Conservation (phyloP, 2,329 filamentous ascomycete species). For the Neonectria sp. region DNA sequence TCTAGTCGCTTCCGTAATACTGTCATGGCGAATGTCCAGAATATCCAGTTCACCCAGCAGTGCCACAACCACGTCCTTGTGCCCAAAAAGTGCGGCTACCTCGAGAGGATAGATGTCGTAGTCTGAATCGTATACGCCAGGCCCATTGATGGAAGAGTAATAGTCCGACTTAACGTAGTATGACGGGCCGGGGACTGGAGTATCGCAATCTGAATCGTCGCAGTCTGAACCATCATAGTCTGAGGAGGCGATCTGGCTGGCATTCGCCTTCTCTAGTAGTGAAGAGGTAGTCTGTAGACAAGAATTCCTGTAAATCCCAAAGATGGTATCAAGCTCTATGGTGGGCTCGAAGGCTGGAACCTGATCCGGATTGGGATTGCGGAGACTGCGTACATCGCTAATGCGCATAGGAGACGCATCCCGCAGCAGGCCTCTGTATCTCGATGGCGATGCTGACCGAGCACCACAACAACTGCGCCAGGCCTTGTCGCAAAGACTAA, state of each 20-base stretch:
- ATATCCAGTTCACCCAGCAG: neutral
- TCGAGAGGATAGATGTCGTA: neutral
- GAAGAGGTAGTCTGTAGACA: neutral
- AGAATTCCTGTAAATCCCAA: neutral
- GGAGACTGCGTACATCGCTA: neutral
- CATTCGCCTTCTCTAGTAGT: too few relatives aligned
- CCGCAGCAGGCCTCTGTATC: slow-evolving; percentile 10
- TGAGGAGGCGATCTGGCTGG: too few relatives aligned
- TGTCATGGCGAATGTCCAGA: neutral
- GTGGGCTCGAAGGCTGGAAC: neutral
- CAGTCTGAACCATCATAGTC: too few relatives aligned
- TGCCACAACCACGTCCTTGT: neutral
- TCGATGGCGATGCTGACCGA: neutral
- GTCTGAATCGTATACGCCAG: too few relatives aligned
- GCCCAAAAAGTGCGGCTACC: neutral
- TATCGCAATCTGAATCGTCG: too few relatives aligned
- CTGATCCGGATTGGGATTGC: neutral
- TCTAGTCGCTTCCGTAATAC: neutral
- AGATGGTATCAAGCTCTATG: neutral
- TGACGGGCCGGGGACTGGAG: too few relatives aligned
- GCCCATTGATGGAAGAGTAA: too few relatives aligned
- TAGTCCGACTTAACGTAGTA: too few relatives aligned
- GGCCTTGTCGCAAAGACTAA: neutral
- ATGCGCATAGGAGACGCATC: slow-evolving; percentile 1
- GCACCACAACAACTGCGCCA: too few relatives aligned